phyloP scores from a whole-genome alignment of 306 rosid genomes.

The Begonia loranthoides region DNA sequence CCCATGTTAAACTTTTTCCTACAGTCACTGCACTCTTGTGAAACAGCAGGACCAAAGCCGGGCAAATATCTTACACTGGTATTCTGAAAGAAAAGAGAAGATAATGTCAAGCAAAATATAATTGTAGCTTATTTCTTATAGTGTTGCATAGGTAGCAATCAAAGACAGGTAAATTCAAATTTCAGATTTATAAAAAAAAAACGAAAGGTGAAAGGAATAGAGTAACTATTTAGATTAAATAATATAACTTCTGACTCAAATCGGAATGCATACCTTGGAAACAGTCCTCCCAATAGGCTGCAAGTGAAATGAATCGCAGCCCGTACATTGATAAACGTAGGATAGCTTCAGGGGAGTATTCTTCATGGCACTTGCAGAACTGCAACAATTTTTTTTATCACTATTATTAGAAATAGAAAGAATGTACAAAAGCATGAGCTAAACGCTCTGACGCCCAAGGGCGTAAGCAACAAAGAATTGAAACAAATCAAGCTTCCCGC shows the following conservation, averaged over 20 bases:
- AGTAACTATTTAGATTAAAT: no score
- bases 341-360: conserved; percentile 92
- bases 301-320: conserved; percentile 95
- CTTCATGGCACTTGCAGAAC: conserved; percentile 95
- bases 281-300: conserved; percentile 76
- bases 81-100: conserved; percentile 36
- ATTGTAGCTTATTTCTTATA: no score
- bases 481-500: neutral
- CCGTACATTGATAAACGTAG: conserved; percentile 90
- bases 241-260: neutral
- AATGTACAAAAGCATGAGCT: neutral
- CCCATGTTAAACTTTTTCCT: conserved; percentile 93
- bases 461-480: neutral
- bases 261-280: conserved; percentile 52
- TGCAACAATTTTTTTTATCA: conserved; percentile 32
- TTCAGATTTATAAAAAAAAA: no score
- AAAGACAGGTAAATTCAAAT: no score
- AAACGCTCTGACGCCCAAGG: neutral
- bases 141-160: no score
- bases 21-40: conserved; percentile 82
- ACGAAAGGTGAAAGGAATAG: no score
- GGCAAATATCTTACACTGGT: conserved; percentile 73
- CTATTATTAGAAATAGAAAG: conserved; percentile 11
- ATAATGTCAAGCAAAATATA: conserved; percentile 3
- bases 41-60: conserved; percentile 81